Evolutionary conservation across 108 stramenopile species (phyloP).

Genomic region (Mayamaea pseudoterrestris): DNA sequence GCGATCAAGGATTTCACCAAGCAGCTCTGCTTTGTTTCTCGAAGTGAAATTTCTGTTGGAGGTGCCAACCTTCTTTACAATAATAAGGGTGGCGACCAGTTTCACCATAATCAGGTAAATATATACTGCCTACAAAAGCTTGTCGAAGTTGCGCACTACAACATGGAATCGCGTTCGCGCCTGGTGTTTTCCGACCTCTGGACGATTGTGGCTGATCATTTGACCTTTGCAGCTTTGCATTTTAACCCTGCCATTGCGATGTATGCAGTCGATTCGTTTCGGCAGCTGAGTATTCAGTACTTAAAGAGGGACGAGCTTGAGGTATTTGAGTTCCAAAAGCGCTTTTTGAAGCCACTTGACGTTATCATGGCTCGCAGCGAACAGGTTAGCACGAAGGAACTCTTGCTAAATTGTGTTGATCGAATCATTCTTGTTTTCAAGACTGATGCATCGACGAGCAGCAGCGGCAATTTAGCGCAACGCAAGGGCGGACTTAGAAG

Average conservation of each 20-base stretch:
- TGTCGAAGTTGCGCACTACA: slow-evolving; percentile 96
- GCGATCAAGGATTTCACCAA: slow-evolving; percentile 82
- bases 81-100: slow-evolving; percentile 46
- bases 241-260: slow-evolving; percentile 87
- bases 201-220: slow-evolving; percentile 81
- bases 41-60: slow-evolving; percentile 82
- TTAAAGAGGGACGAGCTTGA: slow-evolving; percentile 86
- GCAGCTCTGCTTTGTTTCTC: slow-evolving; percentile 84
- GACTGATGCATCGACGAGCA: slow-evolving; percentile 1
- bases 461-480: slow-evolving; percentile 1
- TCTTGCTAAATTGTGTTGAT: slow-evolving; percentile 87
- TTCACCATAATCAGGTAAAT: slow-evolving; percentile 69
- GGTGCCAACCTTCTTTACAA: slow-evolving; percentile 40
- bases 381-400: slow-evolving; percentile 73
- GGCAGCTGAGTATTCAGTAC: slow-evolving; percentile 94
- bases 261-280: slow-evolving; percentile 96
- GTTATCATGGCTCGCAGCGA: slow-evolving; percentile 65
- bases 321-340: slow-evolving; percentile 91
- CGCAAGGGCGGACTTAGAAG: slow-evolving; percentile 53
- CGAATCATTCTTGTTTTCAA: slow-evolving; percentile 73
- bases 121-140: slow-evolving; percentile 95
- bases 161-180: slow-evolving; percentile 90
- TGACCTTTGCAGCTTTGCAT: slow-evolving; percentile 87
- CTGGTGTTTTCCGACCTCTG: slow-evolving; percentile 93
- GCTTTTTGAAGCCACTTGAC: slow-evolving; percentile 92